A percentile compares a stretch with the other conserved stretches of the same genome.
Evolutionary conservation across 78 protist genomes (phyloP).

Genomic region (Isochrysis galbana): DNA sequence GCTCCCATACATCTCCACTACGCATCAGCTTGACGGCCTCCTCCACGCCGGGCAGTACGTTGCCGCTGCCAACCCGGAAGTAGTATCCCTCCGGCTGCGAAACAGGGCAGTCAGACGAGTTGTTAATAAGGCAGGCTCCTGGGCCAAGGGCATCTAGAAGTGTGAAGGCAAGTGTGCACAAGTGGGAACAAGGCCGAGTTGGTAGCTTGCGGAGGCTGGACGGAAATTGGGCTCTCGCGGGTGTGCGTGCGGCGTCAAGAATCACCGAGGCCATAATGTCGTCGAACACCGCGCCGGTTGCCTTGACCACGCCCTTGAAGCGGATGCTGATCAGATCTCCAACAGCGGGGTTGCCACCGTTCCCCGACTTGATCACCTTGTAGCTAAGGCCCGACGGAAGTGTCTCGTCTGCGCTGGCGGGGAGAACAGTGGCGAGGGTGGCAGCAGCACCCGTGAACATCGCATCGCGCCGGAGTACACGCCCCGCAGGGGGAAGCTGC

Average conservation of each 20-base stretch:
- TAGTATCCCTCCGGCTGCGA: neutral
- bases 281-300: neutral
- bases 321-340: neutral
- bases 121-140: too few species aligned
- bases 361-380: neutral
- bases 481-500: neutral
- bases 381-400: neutral
- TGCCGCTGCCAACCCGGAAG: neutral
- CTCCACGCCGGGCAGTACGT: neutral
- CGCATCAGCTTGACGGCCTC: conserved; percentile 17
- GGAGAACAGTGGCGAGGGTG: neutral
- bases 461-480: neutral
- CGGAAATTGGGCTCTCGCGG: too few species aligned
- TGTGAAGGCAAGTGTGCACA: too few species aligned
- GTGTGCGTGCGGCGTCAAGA: too few species aligned
- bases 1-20: neutral
- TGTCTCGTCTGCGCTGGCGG: neutral
- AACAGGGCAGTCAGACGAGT: too few species aligned
- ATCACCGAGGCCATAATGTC: neutral
- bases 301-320: neutral
- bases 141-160: too few species aligned
- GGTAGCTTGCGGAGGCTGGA: too few species aligned
- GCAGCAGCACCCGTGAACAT: neutral
- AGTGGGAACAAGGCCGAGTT: too few species aligned
- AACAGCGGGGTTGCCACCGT: neutral